Evolutionary conservation across 202 grass and related monocot genomes (phyloP).

Genomic region (Bolboschoenoplectus hybrid): DNA sequence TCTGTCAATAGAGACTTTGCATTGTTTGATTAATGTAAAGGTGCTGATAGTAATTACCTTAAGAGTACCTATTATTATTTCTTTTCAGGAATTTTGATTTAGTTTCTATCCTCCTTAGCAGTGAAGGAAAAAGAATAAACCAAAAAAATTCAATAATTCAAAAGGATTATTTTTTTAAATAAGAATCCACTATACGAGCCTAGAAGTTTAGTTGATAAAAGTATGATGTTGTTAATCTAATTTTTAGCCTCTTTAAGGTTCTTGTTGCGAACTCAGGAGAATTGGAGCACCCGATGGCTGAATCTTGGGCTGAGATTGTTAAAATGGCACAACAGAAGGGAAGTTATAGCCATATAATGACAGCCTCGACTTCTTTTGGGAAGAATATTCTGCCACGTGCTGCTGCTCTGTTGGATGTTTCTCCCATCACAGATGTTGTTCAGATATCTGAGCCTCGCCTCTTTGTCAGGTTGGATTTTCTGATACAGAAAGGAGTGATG

Average conservation of each 20-base stretch:
- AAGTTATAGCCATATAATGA: conserved; percentile 76
- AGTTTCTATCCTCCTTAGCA: neutral
- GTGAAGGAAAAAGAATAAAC: neutral
- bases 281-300: conserved; percentile 73
- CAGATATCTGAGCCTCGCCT: conserved; percentile 60
- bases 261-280: conserved; percentile 67
- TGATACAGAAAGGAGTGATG: neutral
- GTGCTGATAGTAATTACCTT: neutral
- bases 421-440: conserved; percentile 86
- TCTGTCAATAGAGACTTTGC: neutral
- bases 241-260: conserved; percentile 52
- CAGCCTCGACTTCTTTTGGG: conserved; percentile 82
- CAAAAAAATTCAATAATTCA: neutral
- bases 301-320: conserved; percentile 76
- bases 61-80: neutral
- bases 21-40: neutral
- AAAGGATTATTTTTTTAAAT: neutral
- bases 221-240: conserved; percentile 9
- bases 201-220: conserved; percentile 16
- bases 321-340: conserved; percentile 67
- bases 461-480: conserved; percentile 71
- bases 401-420: conserved; percentile 88
- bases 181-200: neutral
- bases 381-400: conserved; percentile 92
- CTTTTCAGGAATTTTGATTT: neutral